Evolutionary conservation across 2,329 filamentous ascomycete genomes (phyloP).

Genomic region (Pseudogymnoascus verrucosus): DNA sequence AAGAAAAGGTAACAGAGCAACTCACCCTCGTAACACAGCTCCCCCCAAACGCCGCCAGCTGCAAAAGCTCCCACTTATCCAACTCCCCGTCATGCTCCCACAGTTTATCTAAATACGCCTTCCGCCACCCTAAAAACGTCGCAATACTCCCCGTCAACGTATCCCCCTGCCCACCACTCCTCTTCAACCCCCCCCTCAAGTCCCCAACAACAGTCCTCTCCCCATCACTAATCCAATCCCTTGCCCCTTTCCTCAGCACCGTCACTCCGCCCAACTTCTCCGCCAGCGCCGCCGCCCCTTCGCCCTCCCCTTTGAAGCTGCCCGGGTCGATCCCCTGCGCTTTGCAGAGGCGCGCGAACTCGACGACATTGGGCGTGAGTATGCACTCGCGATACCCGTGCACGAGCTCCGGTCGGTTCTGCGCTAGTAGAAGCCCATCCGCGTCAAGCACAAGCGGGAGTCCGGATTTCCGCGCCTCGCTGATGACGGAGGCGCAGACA

Average conservation of each 20-base stretch:
- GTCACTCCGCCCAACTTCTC: constrained; percentile 78
- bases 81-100: constrained; percentile 58
- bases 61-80: constrained; percentile 53
- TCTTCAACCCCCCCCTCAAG: constrained; percentile 72
- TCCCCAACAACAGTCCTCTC: constrained; percentile 68
- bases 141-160: constrained; percentile 85
- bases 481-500: constrained; percentile 70
- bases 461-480: constrained; percentile 61
- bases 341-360: constrained; percentile 78
- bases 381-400: constrained; percentile 77
- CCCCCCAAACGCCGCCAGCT: constrained; percentile 78
- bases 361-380: constrained; percentile 89
- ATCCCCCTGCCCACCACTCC: constrained; percentile 91
- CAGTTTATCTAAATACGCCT: constrained; percentile 73
- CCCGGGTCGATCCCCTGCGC: constrained; percentile 57
- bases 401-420: constrained; percentile 67
- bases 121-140: constrained; percentile 81
- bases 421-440: constrained; percentile 74
- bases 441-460: constrained; percentile 87
- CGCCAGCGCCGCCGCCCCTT: constrained; percentile 57
- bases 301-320: constrained; percentile 28
- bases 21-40: constrained; percentile 74
- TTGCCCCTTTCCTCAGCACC: constrained; percentile 78
- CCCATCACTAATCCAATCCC: constrained; percentile 79
- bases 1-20: constrained; percentile 13